A percentile compares a stretch with the other conserved stretches of the same genome.
These are phyloP conservation scores for Alopecurus myosuroides DNA, from an alignment of 176 grass and related monocot species.

Conservation along the genomic window DNA sequence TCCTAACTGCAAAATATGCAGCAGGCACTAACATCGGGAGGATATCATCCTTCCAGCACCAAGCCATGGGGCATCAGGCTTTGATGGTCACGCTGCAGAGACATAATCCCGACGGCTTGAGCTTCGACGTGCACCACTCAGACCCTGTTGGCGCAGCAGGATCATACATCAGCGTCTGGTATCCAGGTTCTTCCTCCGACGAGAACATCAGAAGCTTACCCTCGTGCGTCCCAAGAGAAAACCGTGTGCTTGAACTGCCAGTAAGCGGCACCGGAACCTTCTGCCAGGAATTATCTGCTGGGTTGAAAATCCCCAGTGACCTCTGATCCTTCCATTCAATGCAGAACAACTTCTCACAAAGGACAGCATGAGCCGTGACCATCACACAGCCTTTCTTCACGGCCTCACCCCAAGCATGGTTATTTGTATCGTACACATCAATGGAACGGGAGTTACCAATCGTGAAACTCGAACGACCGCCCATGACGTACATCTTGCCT, in stretches of 20 bases:
- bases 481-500: slow-evolving; percentile 86
- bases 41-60: background rate
- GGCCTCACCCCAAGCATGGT: slow-evolving; percentile 51
- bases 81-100: slow-evolving; percentile 78
- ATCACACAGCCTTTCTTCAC: slow-evolving; percentile 91
- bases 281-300: slow-evolving; percentile 59
- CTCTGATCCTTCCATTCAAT: slow-evolving; percentile 91
- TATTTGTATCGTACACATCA: slow-evolving; percentile 59
- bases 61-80: slow-evolving; percentile 32
- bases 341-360: slow-evolving; percentile 70
- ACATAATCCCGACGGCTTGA: slow-evolving; percentile 58
- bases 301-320: slow-evolving; percentile 61
- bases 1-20: slow-evolving; percentile 1
- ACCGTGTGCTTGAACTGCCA: slow-evolving; percentile 60
- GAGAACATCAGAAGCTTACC: slow-evolving; percentile 76
- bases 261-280: slow-evolving; percentile 64
- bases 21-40: background rate
- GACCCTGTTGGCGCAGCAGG: slow-evolving; percentile 52
- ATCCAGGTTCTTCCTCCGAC: slow-evolving; percentile 49
- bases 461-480: slow-evolving; percentile 85
- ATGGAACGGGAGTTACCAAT: slow-evolving; percentile 76
- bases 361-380: slow-evolving; percentile 67
- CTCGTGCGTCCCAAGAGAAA: slow-evolving; percentile 60
- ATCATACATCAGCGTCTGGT: slow-evolving; percentile 72
- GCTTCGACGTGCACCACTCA: slow-evolving; percentile 64